Evolutionary conservation across 202 grass and related monocot species (phyloP).

Genomic region (Carex arenaria): DNA sequence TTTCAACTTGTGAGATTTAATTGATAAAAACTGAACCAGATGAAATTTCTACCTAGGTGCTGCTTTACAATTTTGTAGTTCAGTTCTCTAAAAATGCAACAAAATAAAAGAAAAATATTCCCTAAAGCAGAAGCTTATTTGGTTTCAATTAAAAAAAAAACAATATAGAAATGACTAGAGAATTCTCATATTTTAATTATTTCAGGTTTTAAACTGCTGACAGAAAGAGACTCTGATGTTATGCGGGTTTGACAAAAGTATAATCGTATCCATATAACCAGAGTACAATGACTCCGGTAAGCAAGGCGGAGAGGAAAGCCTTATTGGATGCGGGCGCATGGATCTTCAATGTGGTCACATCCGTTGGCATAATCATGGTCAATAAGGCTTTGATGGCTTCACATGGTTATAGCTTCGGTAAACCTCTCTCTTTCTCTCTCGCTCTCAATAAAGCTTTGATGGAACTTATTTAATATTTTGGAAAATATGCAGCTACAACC

Average conservation of each 20-base stretch:
- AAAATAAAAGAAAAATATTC: not conserved
- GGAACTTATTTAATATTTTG: not conserved
- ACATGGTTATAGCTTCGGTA: conserved; percentile 81
- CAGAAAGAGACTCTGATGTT: not conserved
- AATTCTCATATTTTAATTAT: not conserved
- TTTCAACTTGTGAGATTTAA: not conserved
- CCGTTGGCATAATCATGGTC: conserved; percentile 91
- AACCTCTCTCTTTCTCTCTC: conserved; percentile 3
- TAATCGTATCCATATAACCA: not conserved
- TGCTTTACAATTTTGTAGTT: not conserved
- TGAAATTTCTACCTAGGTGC: not conserved
- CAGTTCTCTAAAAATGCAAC: not conserved
- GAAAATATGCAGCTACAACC: conserved; percentile 49
- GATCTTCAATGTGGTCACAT: conserved; percentile 92
- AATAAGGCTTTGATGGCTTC: conserved; percentile 93
- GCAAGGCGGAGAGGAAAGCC: conserved; percentile 75
- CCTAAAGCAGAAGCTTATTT: not conserved
- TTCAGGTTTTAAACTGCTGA: not conserved
- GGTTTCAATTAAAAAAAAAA: not conserved
- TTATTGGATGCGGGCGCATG: conserved; percentile 77
- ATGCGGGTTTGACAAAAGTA: not conserved
- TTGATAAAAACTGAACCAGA: not conserved
- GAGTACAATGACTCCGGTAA: conserved; percentile 52
- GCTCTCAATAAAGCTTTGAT: not conserved
- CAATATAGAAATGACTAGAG: not conserved